phyloP scores from a whole-genome alignment of 306 rosid genomes.

The Glycine latifolia region DNA sequence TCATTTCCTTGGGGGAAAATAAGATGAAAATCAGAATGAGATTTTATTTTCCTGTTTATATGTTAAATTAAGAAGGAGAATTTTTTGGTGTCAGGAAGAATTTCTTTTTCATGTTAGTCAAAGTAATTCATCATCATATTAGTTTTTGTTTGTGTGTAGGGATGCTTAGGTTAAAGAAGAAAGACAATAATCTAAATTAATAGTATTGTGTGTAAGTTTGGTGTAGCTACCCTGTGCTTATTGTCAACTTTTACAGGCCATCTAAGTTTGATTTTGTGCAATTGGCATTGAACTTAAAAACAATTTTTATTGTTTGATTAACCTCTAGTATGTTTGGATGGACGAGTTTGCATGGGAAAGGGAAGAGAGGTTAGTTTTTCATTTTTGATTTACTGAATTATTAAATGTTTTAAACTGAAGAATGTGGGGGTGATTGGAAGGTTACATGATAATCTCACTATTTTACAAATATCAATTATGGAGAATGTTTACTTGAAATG shows the following conservation, averaged over 20 bases:
- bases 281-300: neutral
- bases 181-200: neutral
- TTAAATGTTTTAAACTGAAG: neutral
- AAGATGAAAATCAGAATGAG: neutral
- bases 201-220: neutral
- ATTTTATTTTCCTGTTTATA: neutral
- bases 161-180: neutral
- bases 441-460: neutral
- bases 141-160: neutral
- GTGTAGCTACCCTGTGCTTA: conserved; percentile 23
- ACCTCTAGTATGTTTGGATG: neutral
- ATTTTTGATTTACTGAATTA: neutral
- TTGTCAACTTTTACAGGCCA: conserved; percentile 17
- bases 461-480: neutral
- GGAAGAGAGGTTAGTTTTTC: neutral
- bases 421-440: neutral
- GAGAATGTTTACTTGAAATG: conserved; percentile 29
- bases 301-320: neutral
- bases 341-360: neutral
- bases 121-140: neutral
- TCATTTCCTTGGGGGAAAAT: too few relatives aligned
- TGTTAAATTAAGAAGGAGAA: neutral
- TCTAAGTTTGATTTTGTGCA: conserved; percentile 22
- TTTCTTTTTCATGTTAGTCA: conserved; percentile 5
- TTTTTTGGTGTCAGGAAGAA: conserved; percentile 7